Conservation (phyloP, 768 basidiomycete genomes). For the Phylloporus sp. region DNA sequence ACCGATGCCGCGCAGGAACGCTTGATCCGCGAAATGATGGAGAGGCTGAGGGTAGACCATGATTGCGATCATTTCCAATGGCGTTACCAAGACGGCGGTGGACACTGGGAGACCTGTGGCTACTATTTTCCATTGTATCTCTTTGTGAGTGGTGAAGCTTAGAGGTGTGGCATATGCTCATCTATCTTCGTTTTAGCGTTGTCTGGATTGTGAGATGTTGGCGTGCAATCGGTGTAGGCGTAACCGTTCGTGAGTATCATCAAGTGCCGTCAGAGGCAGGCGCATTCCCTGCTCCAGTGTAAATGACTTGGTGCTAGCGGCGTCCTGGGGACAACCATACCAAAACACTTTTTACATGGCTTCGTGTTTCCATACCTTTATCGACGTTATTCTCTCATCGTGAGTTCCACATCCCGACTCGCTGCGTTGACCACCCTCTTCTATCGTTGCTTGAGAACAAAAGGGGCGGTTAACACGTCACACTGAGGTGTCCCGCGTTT, state of each 20-base stretch:
- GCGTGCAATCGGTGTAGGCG: constrained; percentile 36
- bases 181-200: constrained; percentile 23
- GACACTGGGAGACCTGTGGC: constrained; percentile 47
- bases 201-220: constrained; percentile 31
- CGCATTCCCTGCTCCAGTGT: no score
- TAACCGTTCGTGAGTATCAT: constrained; percentile 29
- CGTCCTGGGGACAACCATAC: no score
- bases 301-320: no score
- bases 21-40: constrained; percentile 33
- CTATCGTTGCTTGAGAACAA: no score
- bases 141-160: background rate
- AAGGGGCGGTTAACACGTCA: no score
- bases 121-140: constrained; percentile 10
- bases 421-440: no score
- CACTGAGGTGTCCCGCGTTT: no score
- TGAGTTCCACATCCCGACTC: no score
- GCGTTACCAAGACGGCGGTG: constrained; percentile 41
- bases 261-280: no score
- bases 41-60: constrained; percentile 48
- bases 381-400: no score
- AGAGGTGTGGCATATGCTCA: background rate
- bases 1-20: background rate
- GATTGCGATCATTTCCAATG: constrained; percentile 47
- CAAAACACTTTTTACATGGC: no score
- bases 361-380: no score